Evolutionary conservation across 2,329 filamentous ascomycete species (phyloP).

Genomic region (Trichoderma hamatum): DNA sequence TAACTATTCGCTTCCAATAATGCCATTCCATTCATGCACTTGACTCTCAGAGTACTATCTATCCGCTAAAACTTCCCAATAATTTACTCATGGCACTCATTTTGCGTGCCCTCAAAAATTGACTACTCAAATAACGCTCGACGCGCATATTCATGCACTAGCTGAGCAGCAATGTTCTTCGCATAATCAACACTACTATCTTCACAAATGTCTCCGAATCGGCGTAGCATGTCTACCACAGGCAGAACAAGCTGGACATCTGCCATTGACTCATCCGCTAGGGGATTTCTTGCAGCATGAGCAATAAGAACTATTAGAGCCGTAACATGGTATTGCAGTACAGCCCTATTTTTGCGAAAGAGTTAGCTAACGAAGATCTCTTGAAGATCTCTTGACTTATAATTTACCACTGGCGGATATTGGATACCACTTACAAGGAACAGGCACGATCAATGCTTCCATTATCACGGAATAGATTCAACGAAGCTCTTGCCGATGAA

Average conservation of each 20-base stretch:
- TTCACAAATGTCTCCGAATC: background rate
- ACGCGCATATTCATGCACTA: conserved; percentile 13
- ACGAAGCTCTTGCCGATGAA: conserved; percentile 1
- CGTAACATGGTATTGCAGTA: background rate
- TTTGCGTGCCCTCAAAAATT: too few relatives aligned
- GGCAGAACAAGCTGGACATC: conserved; percentile 7
- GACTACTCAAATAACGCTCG: conserved; percentile 1
- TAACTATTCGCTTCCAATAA: background rate
- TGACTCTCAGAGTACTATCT: background rate
- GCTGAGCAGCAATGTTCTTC: conserved; percentile 5
- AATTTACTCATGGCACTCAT: background rate
- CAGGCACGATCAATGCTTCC: conserved; percentile 7
- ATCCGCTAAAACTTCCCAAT: too few relatives aligned
- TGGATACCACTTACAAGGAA: background rate
- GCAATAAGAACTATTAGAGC: background rate
- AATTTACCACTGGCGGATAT: too few relatives aligned
- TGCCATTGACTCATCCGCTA: conserved; percentile 11
- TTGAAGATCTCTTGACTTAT: background rate
- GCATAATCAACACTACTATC: background rate
- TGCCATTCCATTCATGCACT: background rate
- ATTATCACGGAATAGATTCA: background rate
- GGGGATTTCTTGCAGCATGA: background rate
- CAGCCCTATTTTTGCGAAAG: background rate
- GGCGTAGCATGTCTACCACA: conserved; percentile 9
- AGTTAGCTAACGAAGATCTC: background rate